A percentile compares a stretch with the other conserved stretches of the same genome.
These are phyloP conservation scores for Phytopythium boreale DNA, from an alignment of 352 stramenopile species.

Conservation along the genomic window DNA sequence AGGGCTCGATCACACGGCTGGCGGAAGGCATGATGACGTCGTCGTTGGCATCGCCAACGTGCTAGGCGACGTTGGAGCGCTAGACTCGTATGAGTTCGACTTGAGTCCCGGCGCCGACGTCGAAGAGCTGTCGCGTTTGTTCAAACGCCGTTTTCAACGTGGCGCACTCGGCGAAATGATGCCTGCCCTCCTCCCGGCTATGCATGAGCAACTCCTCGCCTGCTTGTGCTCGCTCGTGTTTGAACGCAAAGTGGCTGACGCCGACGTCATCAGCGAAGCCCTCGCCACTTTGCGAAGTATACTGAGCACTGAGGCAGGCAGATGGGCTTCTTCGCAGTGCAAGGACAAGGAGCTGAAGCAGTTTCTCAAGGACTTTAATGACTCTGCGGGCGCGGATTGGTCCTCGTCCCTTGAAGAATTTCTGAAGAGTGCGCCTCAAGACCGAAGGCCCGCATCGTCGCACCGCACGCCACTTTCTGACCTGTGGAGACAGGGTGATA, in stretches of 20 bases:
- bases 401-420: conserved; percentile 20
- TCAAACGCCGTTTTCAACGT: conserved; percentile 53
- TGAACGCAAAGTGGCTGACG: conserved; percentile 26
- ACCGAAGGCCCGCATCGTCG: not conserved
- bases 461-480: not conserved
- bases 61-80: conserved; percentile 62
- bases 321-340: conserved; percentile 29
- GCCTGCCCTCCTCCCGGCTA: conserved; percentile 35
- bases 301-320: conserved; percentile 36
- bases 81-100: conserved; percentile 59
- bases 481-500: conserved; percentile 33
- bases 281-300: conserved; percentile 50
- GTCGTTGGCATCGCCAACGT: conserved; percentile 43
- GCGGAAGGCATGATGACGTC: conserved; percentile 9
- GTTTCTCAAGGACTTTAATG: conserved; percentile 53
- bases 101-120: conserved; percentile 48
- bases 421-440: not conserved
- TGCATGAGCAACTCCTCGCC: conserved; percentile 61
- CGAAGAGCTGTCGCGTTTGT: conserved; percentile 48
- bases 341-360: conserved; percentile 64
- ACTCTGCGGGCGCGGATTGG: conserved; percentile 52
- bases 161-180: conserved; percentile 51
- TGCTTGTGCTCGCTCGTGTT: conserved; percentile 72
- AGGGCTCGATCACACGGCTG: conserved; percentile 11
- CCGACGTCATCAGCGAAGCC: conserved; percentile 39